Evolutionary conservation across 2,329 filamentous ascomycete species (phyloP).

Genomic region (Microcyclosporella mali): DNA sequence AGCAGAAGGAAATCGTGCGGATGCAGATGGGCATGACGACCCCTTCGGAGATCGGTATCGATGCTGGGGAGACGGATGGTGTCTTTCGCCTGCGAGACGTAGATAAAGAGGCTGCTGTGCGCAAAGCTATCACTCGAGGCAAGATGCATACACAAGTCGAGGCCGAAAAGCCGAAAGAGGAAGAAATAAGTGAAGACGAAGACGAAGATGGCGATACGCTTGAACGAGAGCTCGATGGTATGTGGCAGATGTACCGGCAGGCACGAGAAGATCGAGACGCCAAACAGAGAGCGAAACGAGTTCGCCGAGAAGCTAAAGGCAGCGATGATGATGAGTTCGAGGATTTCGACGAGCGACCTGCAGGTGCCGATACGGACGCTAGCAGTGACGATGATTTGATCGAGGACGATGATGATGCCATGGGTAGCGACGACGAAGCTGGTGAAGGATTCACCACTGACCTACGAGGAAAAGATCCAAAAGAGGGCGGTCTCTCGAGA

Average conservation of each 20-base stretch:
- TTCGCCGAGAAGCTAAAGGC: conserved; percentile 55
- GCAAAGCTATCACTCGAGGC: conserved; percentile 61
- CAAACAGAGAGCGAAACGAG: conserved; percentile 85
- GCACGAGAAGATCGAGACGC: conserved; percentile 72
- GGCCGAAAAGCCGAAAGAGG: conserved; percentile 36
- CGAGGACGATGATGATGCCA: conserved; percentile 56
- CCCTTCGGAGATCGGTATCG: conserved; percentile 91
- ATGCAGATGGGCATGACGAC: conserved; percentile 97
- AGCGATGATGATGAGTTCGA: conserved; percentile 79
- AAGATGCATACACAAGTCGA: conserved; percentile 67
- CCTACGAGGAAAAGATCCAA: conserved; percentile 46
- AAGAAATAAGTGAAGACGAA: conserved; percentile 48
- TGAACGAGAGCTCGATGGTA: conserved; percentile 74
- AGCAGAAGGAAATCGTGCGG: conserved; percentile 88
- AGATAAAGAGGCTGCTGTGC: conserved; percentile 66
- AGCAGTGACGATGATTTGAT: conserved; percentile 49
- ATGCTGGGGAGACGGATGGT: conserved; percentile 54
- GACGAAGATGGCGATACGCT: conserved; percentile 78
- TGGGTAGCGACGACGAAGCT: conserved; percentile 47
- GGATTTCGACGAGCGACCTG: conserved; percentile 61
- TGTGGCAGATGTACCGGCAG: conserved; percentile 83
- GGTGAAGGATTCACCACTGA: conserved; percentile 52
- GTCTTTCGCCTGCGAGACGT: conserved; percentile 83
- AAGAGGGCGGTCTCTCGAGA: conserved; percentile 61
- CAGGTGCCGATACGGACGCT: conserved; percentile 41